Base-by-base conservation (phyloP, 116 monocot species). In the Zostera marina region DNA sequence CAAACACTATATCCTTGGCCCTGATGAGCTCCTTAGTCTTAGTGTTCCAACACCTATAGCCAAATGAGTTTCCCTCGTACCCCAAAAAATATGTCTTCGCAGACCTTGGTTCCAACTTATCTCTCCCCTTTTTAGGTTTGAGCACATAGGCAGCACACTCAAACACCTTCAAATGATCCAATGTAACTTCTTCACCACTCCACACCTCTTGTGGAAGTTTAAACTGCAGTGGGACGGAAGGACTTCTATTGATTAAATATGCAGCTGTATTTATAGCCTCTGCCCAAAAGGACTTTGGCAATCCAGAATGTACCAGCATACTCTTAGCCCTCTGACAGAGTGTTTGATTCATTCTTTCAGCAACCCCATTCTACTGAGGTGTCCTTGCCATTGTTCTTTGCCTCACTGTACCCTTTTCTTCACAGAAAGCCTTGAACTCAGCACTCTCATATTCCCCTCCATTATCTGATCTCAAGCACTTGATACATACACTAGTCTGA, bases 321-420 rank as follows among this genome's bases (percentile, higher is more conserved):
- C n/a, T 46, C n/a, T 11, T 46, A 2, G 46, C n/a, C 2, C 46
- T 46, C 1, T 46, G 10, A 46, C n/a, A 12, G 10, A 46, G 12
- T 46, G 46, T 46, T 5, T 1, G 0, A 48, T 63, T 70, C 70
- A 63, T 70, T 48, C 25, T 56, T 32, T 70, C 25, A 12, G 47
- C 56, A 1, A 63, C 56, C 6, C 19, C 42, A 56, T 63, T 70
- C 0, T 61, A 38, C 5, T 70, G 17, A 16, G 56, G 63, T 8
- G 43, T 55, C 0, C 45, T 24, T 11, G 56, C 21, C 2, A 39
- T 38, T 17, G 26, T 70, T 9, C 4, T 62, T 8, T 63, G 11
- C 1, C 7, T 22, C 1, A 12, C 6, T 3, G 10, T 1, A 3
- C 0, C 2, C 21, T 53, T 7, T 1, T 53, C 2, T 20, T 0